Evolutionary conservation across 163 green algal genomes (phyloP).

Genomic region (Dunaliella salina): DNA sequence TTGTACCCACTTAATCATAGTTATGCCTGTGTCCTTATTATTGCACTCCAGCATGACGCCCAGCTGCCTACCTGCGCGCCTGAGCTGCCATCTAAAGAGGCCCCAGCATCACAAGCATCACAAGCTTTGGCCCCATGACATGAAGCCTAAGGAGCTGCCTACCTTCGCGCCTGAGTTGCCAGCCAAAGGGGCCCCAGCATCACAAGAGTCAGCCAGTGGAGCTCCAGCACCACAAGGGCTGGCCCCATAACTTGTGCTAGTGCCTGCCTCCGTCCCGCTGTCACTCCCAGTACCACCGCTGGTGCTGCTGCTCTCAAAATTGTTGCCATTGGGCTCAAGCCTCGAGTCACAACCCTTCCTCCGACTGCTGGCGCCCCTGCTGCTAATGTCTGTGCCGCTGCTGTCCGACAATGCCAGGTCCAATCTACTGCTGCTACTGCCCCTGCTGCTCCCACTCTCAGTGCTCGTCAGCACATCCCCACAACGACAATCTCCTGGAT

Average conservation of each 20-base stretch:
- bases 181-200: not conserved
- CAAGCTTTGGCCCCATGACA: not conserved
- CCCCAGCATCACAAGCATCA: not conserved
- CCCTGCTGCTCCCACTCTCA: not conserved
- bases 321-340: not conserved
- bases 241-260: not conserved
- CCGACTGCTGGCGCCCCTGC: not conserved
- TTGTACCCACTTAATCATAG: too few species aligned
- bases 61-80: not conserved
- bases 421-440: not conserved
- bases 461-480: too few species aligned
- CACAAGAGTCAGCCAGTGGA: not conserved
- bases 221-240: too few species aligned
- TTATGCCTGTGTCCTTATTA: too few species aligned
- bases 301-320: not conserved
- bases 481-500: too few species aligned
- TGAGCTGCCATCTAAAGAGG: not conserved
- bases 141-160: too few species aligned
- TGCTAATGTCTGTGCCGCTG: not conserved
- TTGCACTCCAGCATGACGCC: too few species aligned
- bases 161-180: not conserved
- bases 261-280: not conserved
- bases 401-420: not conserved
- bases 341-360: not conserved
- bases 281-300: not conserved